Base-by-base conservation (phyloP, 805 yeast genomes). In the Kockiozyma suomiensis region DNA sequence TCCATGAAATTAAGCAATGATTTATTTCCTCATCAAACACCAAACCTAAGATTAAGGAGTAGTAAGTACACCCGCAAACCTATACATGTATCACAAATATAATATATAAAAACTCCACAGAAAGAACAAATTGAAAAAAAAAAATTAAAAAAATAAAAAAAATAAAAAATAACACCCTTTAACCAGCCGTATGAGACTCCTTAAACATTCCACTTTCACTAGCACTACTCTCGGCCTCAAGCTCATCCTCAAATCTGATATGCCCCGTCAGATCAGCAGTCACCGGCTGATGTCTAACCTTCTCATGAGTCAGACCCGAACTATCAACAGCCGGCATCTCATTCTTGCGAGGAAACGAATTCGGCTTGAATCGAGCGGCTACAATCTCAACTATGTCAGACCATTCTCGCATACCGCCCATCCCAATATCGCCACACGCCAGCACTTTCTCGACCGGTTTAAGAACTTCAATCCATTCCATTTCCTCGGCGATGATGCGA, bases 341-440 rank as follows among this genome's bases (percentile, higher is more conserved):
- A 17, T 26, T 12, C 40, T 41, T 30, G 15, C 38, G 53, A 8
- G 66, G 64, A 28, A 52, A 62, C 25, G 6, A 17, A 23, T 32
- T 6, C 5, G 64, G 64, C 25, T 65, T 59, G 28, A 91, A 76
- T 70, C 86, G 87, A 74, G 85, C 79, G 21, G 88, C 96, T 50
- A 90, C 80, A 68, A 85, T 84, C 71, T 91, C 96, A 19, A 91
- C 97, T 68, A 94, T 87, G 72, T 92, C 97, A 72, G 90, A 88
- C 84, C 96, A 90, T 69, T 94, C 98, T 86, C 92, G 87, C 98
- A 94, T 94, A 56, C 99, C 98, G 50, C 99, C 98, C 90, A 94
- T 88, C n/a, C 98, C 98, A 58, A 94, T 91, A 69, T 93, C 98
- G 62, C 99, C 98, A 76, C 92, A 90, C 43, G 90, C 90, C 70